These are phyloP conservation scores for Rhodamnia argentea DNA, from an alignment of 345 rosid genomes.

Conservation along the genomic window DNA sequence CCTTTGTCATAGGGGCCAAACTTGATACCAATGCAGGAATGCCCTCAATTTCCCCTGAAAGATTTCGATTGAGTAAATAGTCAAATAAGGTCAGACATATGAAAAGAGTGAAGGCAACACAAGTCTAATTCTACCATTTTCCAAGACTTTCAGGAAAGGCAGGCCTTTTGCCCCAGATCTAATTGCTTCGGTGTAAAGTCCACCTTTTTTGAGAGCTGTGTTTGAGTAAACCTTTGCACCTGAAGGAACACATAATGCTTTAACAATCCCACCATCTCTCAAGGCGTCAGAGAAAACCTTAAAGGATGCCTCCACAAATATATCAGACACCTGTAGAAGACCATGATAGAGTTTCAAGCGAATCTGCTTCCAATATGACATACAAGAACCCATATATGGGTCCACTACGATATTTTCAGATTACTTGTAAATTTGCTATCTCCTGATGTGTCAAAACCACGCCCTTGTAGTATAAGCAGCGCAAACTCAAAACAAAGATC, in stretches of 20 bases:
- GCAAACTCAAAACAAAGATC: background rate
- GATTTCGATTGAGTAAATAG: background rate
- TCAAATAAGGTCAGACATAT: background rate
- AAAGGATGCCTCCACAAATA: constrained; percentile 59
- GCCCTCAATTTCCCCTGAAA: constrained; percentile 63
- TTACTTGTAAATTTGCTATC: background rate
- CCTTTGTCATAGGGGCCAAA: constrained; percentile 40
- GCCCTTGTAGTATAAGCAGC: background rate
- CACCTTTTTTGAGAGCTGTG: constrained; percentile 92
- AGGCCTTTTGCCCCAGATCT: constrained; percentile 96
- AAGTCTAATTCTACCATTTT: constrained; percentile 46
- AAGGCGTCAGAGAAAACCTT: constrained; percentile 66
- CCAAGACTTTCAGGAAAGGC: constrained; percentile 84
- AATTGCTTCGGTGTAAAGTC: constrained; percentile 67
- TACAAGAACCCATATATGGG: background rate
- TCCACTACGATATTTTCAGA: background rate
- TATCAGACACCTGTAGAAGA: constrained; percentile 61
- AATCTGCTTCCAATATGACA: background rate
- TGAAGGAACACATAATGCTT: constrained; percentile 67
- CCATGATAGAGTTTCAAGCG: background rate
- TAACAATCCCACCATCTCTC: constrained; percentile 65
- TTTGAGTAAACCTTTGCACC: constrained; percentile 72
- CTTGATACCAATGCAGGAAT: constrained; percentile 65
- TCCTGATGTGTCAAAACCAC: background rate
- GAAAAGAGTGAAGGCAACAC: background rate